Conservation (phyloP, 495 filamentous ascomycete species). For the Aeminium ludgeri region DNA sequence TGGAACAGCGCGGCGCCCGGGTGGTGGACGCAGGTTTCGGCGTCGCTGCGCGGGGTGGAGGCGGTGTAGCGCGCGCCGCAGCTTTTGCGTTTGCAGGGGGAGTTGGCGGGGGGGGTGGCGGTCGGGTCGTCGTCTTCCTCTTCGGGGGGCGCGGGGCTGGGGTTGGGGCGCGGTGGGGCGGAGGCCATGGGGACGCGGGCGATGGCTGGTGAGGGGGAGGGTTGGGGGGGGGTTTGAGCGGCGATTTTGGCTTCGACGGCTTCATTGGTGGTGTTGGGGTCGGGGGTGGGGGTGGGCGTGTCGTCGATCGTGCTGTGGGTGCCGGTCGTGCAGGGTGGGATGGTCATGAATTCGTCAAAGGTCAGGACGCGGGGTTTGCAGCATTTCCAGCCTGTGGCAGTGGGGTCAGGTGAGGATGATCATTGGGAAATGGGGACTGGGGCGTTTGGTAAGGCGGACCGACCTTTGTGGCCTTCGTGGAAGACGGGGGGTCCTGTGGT, state of each 20-base stretch:
- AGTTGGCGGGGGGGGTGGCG: conserved; percentile 50
- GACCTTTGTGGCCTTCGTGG: conserved; percentile 98
- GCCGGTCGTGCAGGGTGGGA: conserved; percentile 85
- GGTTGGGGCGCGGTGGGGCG: conserved; percentile 31
- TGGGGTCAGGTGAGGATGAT: neutral
- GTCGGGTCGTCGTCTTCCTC: conserved; percentile 78
- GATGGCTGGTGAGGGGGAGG: too few species aligned
- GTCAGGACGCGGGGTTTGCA: conserved; percentile 96
- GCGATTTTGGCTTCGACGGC: conserved; percentile 13
- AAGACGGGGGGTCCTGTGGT: conserved; percentile 40
- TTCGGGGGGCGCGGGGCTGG: conserved; percentile 47
- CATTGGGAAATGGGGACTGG: too few species aligned
- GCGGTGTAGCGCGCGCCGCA: conserved; percentile 51
- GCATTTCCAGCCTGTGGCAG: conserved; percentile 79
- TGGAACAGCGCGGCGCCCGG: conserved; percentile 83
- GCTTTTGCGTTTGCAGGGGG: conserved; percentile 57
- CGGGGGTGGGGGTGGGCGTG: conserved; percentile 39
- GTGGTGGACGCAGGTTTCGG: conserved; percentile 72
- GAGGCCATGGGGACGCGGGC: conserved; percentile 34
- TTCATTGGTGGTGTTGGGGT: conserved; percentile 24
- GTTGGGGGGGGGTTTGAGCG: conserved; percentile 15
- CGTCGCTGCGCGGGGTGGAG: conserved; percentile 40
- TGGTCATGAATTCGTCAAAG: conserved; percentile 94
- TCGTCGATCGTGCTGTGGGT: conserved; percentile 80
- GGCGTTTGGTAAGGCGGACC: conserved; percentile 17